Conservation (phyloP, 2,329 filamentous ascomycete genomes). For the Scedosporium minutisporum region DNA sequence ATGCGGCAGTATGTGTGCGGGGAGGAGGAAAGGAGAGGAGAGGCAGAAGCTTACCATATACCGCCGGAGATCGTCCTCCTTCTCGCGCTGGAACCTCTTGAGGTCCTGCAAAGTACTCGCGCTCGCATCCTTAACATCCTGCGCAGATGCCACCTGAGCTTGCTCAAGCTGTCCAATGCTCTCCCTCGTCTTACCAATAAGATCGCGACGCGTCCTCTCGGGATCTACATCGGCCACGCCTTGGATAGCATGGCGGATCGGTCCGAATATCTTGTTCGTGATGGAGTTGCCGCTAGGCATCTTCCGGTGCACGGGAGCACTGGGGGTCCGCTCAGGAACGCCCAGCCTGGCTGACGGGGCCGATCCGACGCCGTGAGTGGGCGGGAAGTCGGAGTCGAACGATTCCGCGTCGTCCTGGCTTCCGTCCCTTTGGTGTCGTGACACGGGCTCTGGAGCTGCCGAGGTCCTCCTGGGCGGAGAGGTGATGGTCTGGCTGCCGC, state of each 20-base stretch:
- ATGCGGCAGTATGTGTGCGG: too few species aligned
- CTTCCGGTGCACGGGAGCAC: conserved; percentile 55
- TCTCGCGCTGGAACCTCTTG: conserved; percentile 86
- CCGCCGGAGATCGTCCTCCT: conserved; percentile 83
- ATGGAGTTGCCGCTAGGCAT: conserved; percentile 81
- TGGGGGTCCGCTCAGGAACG: conserved; percentile 43
- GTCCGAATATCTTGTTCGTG: conserved; percentile 86
- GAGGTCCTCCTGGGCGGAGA: conserved; percentile 36
- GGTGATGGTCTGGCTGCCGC: conserved; percentile 54
- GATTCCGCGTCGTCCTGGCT: conserved; percentile 72
- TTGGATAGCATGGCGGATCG: conserved; percentile 89
- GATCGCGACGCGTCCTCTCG: conserved; percentile 81
- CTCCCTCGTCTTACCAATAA: conserved; percentile 92
- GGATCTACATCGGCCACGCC: conserved; percentile 95
- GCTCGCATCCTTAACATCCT: conserved; percentile 90
- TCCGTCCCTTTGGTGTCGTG: conserved; percentile 42
- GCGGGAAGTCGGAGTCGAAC: conserved; percentile 92
- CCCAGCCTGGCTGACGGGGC: conserved; percentile 67
- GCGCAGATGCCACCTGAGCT: conserved; percentile 76
- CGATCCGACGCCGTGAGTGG: conserved; percentile 69
- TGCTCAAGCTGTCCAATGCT: conserved; percentile 79
- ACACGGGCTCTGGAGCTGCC: background rate
- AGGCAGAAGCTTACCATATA: conserved; percentile 71
- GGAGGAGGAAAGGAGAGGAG: conserved; percentile 3
- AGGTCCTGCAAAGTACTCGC: conserved; percentile 80